phyloP scores from a whole-genome alignment of 169 alveolate genomes.

The Eimeria acervulina region DNA sequence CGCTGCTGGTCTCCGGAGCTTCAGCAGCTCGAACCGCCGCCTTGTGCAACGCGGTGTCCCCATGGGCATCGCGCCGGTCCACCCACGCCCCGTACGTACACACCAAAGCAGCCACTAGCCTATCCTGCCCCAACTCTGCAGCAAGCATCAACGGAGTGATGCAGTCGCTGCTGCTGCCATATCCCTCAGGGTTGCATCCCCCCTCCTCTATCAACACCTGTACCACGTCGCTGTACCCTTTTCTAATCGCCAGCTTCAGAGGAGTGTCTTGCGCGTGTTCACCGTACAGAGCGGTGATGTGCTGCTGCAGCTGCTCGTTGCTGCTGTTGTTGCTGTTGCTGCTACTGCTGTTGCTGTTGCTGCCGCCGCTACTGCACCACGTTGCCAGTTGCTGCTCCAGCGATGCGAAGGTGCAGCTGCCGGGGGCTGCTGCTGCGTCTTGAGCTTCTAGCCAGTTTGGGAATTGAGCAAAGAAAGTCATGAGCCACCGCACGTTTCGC shows the following conservation, averaged over 20 bases:
- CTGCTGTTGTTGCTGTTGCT: conserved; percentile 60
- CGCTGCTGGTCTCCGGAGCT: background rate
- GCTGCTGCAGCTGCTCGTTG: conserved; percentile 73
- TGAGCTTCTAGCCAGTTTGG: conserved; percentile 63
- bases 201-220: conserved; percentile 87
- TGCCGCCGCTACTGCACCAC: conserved; percentile 1
- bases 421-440: conserved; percentile 70
- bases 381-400: conserved; percentile 50
- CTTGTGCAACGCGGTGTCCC: conserved; percentile 91
- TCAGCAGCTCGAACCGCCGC: conserved; percentile 83
- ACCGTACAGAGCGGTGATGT: conserved; percentile 10
- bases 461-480: background rate
- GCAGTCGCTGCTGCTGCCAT: conserved; percentile 83
- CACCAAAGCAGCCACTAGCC: conserved; percentile 88
- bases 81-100: conserved; percentile 89
- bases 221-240: conserved; percentile 87
- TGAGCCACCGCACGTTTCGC: conserved; percentile 58
- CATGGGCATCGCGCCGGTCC: conserved; percentile 89
- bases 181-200: conserved; percentile 86
- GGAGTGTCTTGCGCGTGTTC: conserved; percentile 86
- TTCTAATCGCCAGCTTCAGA: conserved; percentile 88
- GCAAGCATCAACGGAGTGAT: conserved; percentile 94
- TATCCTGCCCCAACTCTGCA: conserved; percentile 90
- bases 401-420: conserved; percentile 73
- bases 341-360: conserved; percentile 27